Base-by-base conservation (phyloP, 805 yeast genomes). In the Candida tallmaniae region DNA sequence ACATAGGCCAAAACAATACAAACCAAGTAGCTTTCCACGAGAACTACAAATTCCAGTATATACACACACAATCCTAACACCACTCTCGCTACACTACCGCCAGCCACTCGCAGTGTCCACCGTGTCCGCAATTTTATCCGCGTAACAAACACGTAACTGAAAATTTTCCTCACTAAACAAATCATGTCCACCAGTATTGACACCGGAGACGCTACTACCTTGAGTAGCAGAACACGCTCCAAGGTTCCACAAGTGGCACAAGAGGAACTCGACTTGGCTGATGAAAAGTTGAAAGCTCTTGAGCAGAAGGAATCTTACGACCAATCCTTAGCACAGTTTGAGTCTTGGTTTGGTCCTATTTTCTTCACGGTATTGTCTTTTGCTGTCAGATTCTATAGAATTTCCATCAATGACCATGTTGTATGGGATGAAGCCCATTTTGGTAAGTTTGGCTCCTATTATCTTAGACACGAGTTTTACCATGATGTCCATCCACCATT, bases 381-480 rank as follows among this genome's bases (percentile, higher is more conserved):
- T 48, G 73, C 71, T 40, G 72, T 79, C 6, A 70, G 93, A 48
- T 66, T 80, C 41, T 71, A 78, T 48, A 68, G 72, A 31, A 78
- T 84, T 32, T 78, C 74, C 15, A 58, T 61, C 21, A 70, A 78
- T 38, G 56, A 73, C 32, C 69, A 67, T 35, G 90, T 84, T 31
- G 81, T 83, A 6, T 84, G 95, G 95, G 95, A 84, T 62, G 95
- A 84, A 57, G 93, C 94, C 5, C 95, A 84, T 65, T 84, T 84
- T 55, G 95, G 93, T 27, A 83, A 82, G 54, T 84, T 84, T 54
- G 94, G 94, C 29, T 80, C 90, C 3, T 78, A 83, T 50, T 84
- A 84, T 56, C 62, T 83, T 44, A 74, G 80, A 55, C 87, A 80
- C 51, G 88, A 83, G 49, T 83, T 83, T 52, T 84, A 84, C 50